Evolutionary conservation across 75 land plant genomes (phyloP).

Genomic region (Selaginella moellendorffii): DNA sequence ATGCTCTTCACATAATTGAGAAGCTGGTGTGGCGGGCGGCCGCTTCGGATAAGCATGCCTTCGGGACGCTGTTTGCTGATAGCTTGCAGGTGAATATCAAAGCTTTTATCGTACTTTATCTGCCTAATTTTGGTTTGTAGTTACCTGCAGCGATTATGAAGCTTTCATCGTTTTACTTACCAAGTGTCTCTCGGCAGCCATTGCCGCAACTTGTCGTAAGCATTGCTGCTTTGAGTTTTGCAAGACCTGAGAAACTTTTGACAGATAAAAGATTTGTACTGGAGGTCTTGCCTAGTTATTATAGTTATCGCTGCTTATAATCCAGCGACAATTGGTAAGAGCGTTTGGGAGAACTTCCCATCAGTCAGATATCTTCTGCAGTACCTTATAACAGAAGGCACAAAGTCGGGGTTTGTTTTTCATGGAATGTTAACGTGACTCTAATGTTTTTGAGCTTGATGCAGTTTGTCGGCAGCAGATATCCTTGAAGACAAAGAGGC

Average conservation of each 20-base stretch:
- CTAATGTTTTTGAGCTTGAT: not conserved
- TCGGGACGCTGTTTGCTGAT: slow-evolving; percentile 18
- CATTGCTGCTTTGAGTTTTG: not conserved
- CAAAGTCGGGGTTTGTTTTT: slow-evolving; percentile 8
- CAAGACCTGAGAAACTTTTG: no score
- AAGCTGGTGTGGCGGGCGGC: slow-evolving; percentile 30
- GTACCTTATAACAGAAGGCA: slow-evolving; percentile 17
- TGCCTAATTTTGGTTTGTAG: slow-evolving; percentile 15
- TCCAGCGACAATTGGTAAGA: slow-evolving; percentile 25
- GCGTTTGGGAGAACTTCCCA: slow-evolving; percentile 25
- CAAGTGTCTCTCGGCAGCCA: slow-evolving; percentile 15
- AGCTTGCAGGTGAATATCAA: slow-evolving; percentile 19
- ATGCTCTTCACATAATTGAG: slow-evolving; percentile 27
- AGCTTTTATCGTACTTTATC: no score
- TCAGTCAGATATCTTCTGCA: slow-evolving; percentile 21
- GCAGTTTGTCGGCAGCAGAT: not conserved
- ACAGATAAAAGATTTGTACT: slow-evolving; percentile 30
- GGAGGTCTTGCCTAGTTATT: slow-evolving; percentile 29
- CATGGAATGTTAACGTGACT: not conserved
- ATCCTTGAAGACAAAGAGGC: slow-evolving; percentile 3
- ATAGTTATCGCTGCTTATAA: slow-evolving; percentile 28
- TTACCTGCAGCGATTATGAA: slow-evolving; percentile 31
- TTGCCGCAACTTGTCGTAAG: slow-evolving; percentile 24
- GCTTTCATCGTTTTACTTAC: slow-evolving; percentile 27
- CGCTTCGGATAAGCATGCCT: slow-evolving; percentile 12